These are phyloP conservation scores for Actinomortierella wolfii DNA, from an alignment of 371 early-diverging fungal genomes.

Conservation along the genomic window DNA sequence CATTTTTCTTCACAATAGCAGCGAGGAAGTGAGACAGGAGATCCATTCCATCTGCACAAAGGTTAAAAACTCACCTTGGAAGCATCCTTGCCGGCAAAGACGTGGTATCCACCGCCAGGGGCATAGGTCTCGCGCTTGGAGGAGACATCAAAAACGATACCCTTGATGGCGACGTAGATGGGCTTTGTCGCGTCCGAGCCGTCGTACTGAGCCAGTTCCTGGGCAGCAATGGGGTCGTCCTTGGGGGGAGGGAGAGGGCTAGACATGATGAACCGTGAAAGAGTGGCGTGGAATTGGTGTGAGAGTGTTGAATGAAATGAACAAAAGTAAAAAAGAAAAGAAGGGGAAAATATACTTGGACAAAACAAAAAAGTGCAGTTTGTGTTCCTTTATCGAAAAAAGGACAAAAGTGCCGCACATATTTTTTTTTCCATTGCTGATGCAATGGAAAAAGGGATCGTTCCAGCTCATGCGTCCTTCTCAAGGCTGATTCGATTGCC, in stretches of 20 bases:
- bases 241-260: conserved; percentile 53
- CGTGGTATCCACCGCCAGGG: conserved; percentile 67
- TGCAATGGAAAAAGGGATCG: too few species aligned
- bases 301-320: not conserved
- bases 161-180: conserved; percentile 85
- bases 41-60: not conserved
- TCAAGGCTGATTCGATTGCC: too few species aligned
- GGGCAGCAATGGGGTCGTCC: conserved; percentile 56
- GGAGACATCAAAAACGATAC: conserved; percentile 82
- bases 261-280: not conserved
- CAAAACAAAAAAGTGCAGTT: not conserved
- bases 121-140: conserved; percentile 71
- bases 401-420: not conserved
- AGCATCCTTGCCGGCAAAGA: conserved; percentile 85
- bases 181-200: conserved; percentile 69
- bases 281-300: too few species aligned
- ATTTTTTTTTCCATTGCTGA: too few species aligned
- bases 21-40: not conserved
- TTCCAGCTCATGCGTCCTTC: too few species aligned
- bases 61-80: conserved; percentile 60
- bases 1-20: not conserved
- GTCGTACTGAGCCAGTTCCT: conserved; percentile 72
- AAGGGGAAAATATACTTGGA: not conserved
- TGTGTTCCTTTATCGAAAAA: not conserved
- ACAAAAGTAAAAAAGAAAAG: not conserved